Evolutionary conservation across 2,329 filamentous ascomycete species (phyloP), one percentile per base, ranked within the genome.

Genomic region (Aspergillus ruber): DNA sequence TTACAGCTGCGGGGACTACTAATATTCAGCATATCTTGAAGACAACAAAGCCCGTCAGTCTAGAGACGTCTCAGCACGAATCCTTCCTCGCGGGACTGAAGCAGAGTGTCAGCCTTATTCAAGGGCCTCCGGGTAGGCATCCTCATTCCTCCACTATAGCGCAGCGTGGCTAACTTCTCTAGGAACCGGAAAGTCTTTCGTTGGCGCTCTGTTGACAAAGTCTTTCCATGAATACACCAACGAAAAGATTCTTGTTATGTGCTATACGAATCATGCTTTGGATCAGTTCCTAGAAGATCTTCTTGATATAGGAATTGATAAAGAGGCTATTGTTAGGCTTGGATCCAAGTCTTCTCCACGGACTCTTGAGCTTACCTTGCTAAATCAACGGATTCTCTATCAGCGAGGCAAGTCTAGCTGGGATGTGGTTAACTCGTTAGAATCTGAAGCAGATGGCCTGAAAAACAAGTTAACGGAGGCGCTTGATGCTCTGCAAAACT

Each of bases 161-260:
- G 39, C 9, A 25, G 12, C 32, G 10, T 35, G 20, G 33, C 39
- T 53, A n/a, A 52, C n/a, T 10, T 21, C 20, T 36, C 6, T 41
- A 83, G 82, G 84, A 0, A 90, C 85, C 0, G 86, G 86, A 1
- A 90, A 90, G 54, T 88, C 84, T 0, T 87, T 87, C 51, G 77
- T 88, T 2, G 86, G 86, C 0, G 81, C 84, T 0, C 66, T 85
- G 2, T 69, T 84, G 1, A 77, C 80, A 0, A 82, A 82, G 45
- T 63, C 73, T 0, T 58, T 90, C 0, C 65, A 81, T 17, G 60
- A 78, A 1, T 56, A 72, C 4, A 80, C 77, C 0, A 17, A 54
- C 0, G 69, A 78, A 23, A 78, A 62, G 0, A 77, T 89, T 0
- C 69, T 90, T 0, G 77, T 90, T 0, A 62, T 86, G 2, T 82